These are phyloP conservation scores for Aspergillus haitiensis DNA, from an alignment of 495 filamentous ascomycete genomes.

Conservation along the genomic window DNA sequence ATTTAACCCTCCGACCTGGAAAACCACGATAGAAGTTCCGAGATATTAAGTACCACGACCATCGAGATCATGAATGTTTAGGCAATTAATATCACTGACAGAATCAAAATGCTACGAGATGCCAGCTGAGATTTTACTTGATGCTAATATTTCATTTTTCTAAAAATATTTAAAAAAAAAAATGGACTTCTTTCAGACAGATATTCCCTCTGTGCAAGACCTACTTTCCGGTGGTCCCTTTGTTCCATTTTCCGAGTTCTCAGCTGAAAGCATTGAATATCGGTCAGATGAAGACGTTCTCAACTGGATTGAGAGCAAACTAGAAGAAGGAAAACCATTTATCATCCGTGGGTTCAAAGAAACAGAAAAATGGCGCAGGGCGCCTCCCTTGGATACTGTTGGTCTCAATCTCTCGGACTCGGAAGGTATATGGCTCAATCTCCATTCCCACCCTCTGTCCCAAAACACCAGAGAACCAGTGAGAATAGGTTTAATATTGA, in stretches of 20 bases:
- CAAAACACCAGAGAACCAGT: not conserved
- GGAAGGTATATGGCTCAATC: constrained; percentile 13
- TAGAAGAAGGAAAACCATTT: constrained; percentile 21
- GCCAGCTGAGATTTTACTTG: not conserved
- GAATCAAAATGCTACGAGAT: not conserved
- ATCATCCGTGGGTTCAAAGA: constrained; percentile 21
- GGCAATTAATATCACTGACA: not conserved
- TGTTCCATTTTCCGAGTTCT: constrained; percentile 29
- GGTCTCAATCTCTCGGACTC: constrained; percentile 21
- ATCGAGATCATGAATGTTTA: no score
- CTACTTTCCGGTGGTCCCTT: constrained; percentile 19
- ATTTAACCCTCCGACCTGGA: no score
- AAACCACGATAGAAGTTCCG: not conserved
- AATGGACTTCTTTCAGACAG: constrained; percentile 18
- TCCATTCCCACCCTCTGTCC: no score
- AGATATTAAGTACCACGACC: not conserved
- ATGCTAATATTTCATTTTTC: not conserved
- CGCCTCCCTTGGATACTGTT: constrained; percentile 13
- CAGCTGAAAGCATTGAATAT: constrained; percentile 12
- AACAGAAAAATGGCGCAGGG: constrained; percentile 10
- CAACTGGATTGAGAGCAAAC: constrained; percentile 18
- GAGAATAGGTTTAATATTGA: not conserved
- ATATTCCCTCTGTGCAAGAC: constrained; percentile 13
- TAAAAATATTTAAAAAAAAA: not conserved
- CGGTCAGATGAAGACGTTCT: constrained; percentile 5